Base-by-base conservation (phyloP, 352 stramenopile genomes). In the Phytophthora citricola region DNA sequence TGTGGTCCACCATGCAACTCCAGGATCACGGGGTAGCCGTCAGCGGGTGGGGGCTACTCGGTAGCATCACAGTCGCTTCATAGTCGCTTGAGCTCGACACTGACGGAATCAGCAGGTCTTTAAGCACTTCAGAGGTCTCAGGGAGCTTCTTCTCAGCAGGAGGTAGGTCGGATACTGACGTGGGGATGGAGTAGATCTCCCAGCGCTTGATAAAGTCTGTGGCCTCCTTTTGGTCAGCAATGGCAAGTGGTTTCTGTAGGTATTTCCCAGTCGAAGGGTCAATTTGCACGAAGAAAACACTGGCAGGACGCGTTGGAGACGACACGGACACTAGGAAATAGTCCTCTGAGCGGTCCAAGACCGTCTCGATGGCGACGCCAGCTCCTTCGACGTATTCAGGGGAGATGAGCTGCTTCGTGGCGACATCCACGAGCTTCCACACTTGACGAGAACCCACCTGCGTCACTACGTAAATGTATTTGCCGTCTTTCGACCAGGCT, bases 1-100 rank as follows among this genome's bases (percentile, higher is more conserved):
- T 99, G 94, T 24, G 97, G 97, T 14, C 97, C 97, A 44, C 97
- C 97, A 68, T 99, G 97, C 12, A 95, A 57, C 22, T 96, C 79
- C 14, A 97, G 60, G 14, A 98, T 66, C 1, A 98, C 83, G 0
- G 92, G 92, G 44, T 81, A 89, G 0, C 83, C 81, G 2, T 75
- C 64, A 1, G 46, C 49, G 12, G 83, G 72, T 5, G 78, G 54
- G 69, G 17, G 2, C 59, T 57, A 54, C 55, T 82, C 9, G 89
- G 89, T 9, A 94, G 53, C 51, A 94, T 72, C 17, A 97, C 71
- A 20, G 86, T 87, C 11, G 87, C 89, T 71, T 98, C 88, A 53
- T 91, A 97, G 38, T 78, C 61, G 17, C 77, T 65, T 2, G 60
- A 65, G 63, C 81, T 92, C 2, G 69, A 70, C 1, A 82, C 71